Conservation (phyloP, 1,284 basidiomycete species). For the Cryptococcus amylolentus region DNA sequence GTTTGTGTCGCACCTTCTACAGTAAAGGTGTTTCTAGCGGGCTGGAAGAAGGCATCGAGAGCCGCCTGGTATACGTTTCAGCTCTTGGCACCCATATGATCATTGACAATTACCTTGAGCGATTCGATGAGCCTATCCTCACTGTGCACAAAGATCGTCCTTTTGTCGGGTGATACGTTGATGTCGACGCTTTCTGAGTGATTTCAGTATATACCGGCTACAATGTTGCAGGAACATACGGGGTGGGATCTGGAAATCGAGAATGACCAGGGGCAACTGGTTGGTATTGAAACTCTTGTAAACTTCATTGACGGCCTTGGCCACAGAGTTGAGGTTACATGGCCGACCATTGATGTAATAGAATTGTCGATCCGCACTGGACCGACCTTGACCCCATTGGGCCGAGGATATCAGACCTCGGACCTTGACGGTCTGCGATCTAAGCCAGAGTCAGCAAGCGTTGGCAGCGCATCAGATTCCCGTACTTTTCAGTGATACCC, state of each 20-base stretch:
- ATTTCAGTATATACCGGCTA: no score
- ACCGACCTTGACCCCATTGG: conserved; percentile 59
- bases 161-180: conserved; percentile 95
- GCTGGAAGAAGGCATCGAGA: conserved; percentile 63
- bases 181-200: conserved; percentile 77
- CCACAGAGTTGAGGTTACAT: conserved; percentile 73
- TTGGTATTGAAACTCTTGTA: conserved; percentile 79
- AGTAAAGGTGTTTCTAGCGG: conserved; percentile 65
- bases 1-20: conserved; percentile 51
- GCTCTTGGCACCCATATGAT: neutral
- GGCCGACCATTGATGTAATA: conserved; percentile 93
- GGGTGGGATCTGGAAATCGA: conserved; percentile 75
- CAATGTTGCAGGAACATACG: conserved; percentile 54
- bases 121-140: conserved; percentile 76
- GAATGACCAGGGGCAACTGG: conserved; percentile 77
- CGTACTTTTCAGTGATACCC: conserved; percentile 33
- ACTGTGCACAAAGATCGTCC: conserved; percentile 87
- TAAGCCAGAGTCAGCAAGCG: conserved; percentile 11
- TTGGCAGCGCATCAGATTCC: neutral
- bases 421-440: conserved; percentile 34
- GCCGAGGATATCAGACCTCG: conserved; percentile 44
- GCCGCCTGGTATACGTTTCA: conserved; percentile 48
- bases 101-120: conserved; percentile 60
- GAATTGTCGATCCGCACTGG: conserved; percentile 81
- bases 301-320: conserved; percentile 83